Conservation (phyloP, 352 stramenopile species). For the Lagenidium sp. region DNA sequence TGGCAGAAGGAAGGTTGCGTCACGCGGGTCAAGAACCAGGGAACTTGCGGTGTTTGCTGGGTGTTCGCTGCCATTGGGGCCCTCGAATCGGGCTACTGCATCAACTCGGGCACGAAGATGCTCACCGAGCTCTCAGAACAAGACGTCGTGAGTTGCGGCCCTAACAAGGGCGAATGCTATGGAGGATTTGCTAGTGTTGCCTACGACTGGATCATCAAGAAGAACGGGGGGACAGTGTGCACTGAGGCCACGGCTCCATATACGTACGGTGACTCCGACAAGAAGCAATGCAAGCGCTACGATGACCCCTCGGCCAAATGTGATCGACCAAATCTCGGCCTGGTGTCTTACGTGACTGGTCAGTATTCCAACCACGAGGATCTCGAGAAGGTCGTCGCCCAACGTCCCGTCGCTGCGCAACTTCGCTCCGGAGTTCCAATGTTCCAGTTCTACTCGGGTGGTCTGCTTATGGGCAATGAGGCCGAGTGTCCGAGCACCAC, state of each 20-base stretch:
- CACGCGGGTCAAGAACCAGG: conserved; percentile 65
- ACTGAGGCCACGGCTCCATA: neutral
- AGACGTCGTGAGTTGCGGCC: conserved; percentile 90
- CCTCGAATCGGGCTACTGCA: conserved; percentile 84
- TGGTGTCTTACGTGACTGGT: neutral
- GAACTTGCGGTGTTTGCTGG: conserved; percentile 95
- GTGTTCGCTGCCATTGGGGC: conserved; percentile 90
- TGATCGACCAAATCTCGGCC: neutral
- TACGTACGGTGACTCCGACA: neutral
- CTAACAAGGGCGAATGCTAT: conserved; percentile 71
- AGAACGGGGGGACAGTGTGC: conserved; percentile 4
- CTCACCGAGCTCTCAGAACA: conserved; percentile 86
- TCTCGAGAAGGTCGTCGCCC: neutral
- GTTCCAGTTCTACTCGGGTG: conserved; percentile 1
- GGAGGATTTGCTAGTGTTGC: neutral
- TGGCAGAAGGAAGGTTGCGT: conserved; percentile 3
- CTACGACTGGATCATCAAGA: neutral
- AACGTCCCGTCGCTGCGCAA: neutral
- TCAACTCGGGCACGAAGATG: conserved; percentile 50
- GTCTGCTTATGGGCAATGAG: neutral
- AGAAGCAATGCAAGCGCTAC: neutral
- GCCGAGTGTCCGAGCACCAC: neutral
- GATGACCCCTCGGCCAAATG: neutral
- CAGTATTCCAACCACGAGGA: neutral
- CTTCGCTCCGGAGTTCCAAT: neutral